Percentiles rank a stretch among this genome's conserved stretches.
phyloP scores from a whole-genome alignment of 1,284 basidiomycete genomes.

The Ceratobasidium sp. region DNA sequence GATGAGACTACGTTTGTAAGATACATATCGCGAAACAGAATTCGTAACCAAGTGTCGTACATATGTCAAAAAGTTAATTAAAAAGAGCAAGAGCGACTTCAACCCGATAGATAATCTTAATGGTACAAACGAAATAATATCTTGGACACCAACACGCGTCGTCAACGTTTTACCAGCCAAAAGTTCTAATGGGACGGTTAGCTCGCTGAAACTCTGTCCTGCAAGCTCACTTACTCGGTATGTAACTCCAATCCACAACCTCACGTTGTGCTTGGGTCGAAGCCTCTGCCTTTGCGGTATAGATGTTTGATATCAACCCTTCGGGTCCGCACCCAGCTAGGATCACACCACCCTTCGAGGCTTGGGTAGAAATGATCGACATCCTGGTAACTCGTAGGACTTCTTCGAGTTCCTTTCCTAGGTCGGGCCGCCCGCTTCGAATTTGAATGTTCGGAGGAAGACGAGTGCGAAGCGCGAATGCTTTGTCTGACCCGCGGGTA shows the following conservation, averaged over 20 bases:
- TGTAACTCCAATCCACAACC: constrained; percentile 21
- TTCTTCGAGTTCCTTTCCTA: constrained; percentile 45
- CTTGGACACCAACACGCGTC: too few relatives aligned
- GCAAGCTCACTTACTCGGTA: constrained; percentile 15
- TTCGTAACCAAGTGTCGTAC: too few relatives aligned
- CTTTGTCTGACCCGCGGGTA: constrained; percentile 45
- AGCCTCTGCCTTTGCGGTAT: not conserved
- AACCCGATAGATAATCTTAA: too few relatives aligned
- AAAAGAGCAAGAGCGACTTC: too few relatives aligned
- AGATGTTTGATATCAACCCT: constrained; percentile 62
- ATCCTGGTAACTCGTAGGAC: constrained; percentile 59
- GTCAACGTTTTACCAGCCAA: constrained; percentile 38
- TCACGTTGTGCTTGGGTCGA: not conserved
- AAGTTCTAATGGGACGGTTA: constrained; percentile 1
- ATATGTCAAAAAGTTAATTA: too few relatives aligned
- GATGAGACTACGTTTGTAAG: too few relatives aligned
- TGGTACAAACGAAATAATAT: too few relatives aligned
- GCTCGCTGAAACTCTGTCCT: not conserved
- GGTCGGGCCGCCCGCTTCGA: constrained; percentile 60
- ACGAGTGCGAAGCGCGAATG: constrained; percentile 43
- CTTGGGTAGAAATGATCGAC: constrained; percentile 57
- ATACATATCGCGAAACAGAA: too few relatives aligned
- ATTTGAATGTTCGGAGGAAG: constrained; percentile 57
- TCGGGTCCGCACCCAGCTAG: constrained; percentile 73
- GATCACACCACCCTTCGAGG: constrained; percentile 61